These are phyloP conservation scores for Flammula alnicola DNA, from an alignment of 1,284 basidiomycete genomes.

Conservation along the genomic window DNA sequence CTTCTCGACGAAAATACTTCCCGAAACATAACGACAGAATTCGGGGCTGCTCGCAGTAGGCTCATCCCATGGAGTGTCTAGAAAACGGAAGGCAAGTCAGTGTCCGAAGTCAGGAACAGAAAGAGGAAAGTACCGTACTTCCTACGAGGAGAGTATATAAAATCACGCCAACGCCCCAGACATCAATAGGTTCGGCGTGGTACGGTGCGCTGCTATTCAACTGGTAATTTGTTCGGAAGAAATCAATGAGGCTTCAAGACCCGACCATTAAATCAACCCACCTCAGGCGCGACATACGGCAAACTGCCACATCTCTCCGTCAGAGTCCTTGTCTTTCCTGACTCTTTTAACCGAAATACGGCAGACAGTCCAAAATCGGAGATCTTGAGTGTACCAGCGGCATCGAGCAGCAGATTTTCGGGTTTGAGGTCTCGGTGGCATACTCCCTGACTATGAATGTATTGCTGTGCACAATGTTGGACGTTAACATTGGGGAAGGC, in stretches of 20 bases:
- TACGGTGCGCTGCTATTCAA: conserved; percentile 66
- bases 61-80: conserved; percentile 98
- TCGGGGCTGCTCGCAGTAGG: conserved; percentile 83
- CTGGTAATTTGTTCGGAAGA: conserved; percentile 41
- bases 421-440: conserved; percentile 98
- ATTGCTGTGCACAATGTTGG: conserved; percentile 55
- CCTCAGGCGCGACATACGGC: conserved; percentile 96
- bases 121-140: conserved; percentile 63
- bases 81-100: too few species aligned
- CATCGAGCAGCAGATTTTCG: conserved; percentile 89
- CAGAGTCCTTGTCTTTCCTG: conserved; percentile 70
- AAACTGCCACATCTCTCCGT: conserved; percentile 90
- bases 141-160: conserved; percentile 91
- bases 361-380: conserved; percentile 96
- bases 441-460: conserved; percentile 89
- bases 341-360: conserved; percentile 90
- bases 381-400: conserved; percentile 84
- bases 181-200: conserved; percentile 90
- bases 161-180: conserved; percentile 97
- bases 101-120: neutral
- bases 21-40: conserved; percentile 76
- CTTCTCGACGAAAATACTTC: conserved; percentile 74
- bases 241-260: neutral
- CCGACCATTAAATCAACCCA: conserved; percentile 37
- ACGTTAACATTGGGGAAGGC: neutral